phyloP scores from a whole-genome alignment of 164 flowering plant genomes.

The Vitis riparia region DNA sequence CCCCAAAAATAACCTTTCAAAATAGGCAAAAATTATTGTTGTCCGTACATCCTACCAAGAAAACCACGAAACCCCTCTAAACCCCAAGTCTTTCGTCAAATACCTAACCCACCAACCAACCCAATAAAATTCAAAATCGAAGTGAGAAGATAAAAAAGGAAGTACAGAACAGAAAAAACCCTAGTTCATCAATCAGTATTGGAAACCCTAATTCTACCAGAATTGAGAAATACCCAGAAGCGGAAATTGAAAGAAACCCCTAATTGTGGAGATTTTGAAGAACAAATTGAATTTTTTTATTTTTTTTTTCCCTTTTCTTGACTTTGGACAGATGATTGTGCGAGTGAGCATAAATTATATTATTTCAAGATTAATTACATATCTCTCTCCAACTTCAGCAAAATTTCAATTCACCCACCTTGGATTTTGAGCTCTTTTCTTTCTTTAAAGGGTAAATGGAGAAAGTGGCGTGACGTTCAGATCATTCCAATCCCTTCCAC shows the following conservation, averaged over 20 bases:
- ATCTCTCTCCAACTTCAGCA: neutral
- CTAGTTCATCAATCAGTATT: neutral
- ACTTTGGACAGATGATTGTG: too few relatives aligned
- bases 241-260: slow-evolving; percentile 14
- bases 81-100: neutral
- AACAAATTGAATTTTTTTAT: slow-evolving; percentile 8
- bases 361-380: neutral
- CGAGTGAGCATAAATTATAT: neutral
- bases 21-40: neutral
- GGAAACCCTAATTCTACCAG: neutral
- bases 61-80: neutral
- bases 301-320: slow-evolving; percentile 9
- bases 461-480: slow-evolving; percentile 25
- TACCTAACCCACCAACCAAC: slow-evolving; percentile 2
- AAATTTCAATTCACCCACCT: slow-evolving; percentile 18
- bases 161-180: neutral
- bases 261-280: slow-evolving; percentile 8
- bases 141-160: neutral
- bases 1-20: neutral
- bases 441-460: neutral
- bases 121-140: neutral
- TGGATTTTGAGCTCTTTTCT: slow-evolving; percentile 12
- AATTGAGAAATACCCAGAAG: slow-evolving; percentile 14
- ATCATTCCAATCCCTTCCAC: slow-evolving; percentile 15
- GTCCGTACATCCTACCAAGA: neutral